Evolutionary conservation across 352 stramenopile genomes (phyloP), one percentile per base, ranked within the genome.

Genomic region (Phytopythium boreale): DNA sequence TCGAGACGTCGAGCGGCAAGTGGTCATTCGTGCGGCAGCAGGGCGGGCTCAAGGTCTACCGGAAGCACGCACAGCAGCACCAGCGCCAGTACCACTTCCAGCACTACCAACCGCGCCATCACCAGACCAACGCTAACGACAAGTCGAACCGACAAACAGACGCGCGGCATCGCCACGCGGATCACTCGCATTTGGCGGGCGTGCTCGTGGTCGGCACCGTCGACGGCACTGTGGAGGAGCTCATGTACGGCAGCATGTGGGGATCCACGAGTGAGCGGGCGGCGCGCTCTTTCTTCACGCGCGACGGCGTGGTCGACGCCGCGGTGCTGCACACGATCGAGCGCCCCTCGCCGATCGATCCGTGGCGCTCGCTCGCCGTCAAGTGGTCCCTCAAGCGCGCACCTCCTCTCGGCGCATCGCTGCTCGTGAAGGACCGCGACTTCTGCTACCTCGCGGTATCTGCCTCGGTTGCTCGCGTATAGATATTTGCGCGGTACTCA

Each of bases 1-100:
- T 62, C 39, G 62, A 61, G 19, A 49, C 60, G 9, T 60, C 57
- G 10, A 52, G 49, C 6, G 49, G 53, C 9, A 56, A 55, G 50
- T 89, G 78, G 82, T 80, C 83, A 43, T 70, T 79, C 36, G 69
- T 77, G 62, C 76, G 77, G 0, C 78, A 88, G 53, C 69, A 67
- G 20, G 67, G 75, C 46, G 80, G 75, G 62, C 71, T 91, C 52
- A 71, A 78, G 39, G 79, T 84, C 26, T 90, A 67, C 58, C 57
- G 74, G 58, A 76, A 80, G 63, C 70, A 70, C 12, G 70, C 46
- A 9, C 36, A 20, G 39, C 56, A 64, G 57, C 56, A 62, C 56
- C 53, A 56, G 34, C 60, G 58, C 31, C 39, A 70, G 41, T 41
- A 27, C 15, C 37, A 34, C 49, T 41, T 29, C 37, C 46, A 50